These are phyloP conservation scores for Bretschneidera sinensis DNA, from an alignment of 345 rosid species.

Conservation along the genomic window DNA sequence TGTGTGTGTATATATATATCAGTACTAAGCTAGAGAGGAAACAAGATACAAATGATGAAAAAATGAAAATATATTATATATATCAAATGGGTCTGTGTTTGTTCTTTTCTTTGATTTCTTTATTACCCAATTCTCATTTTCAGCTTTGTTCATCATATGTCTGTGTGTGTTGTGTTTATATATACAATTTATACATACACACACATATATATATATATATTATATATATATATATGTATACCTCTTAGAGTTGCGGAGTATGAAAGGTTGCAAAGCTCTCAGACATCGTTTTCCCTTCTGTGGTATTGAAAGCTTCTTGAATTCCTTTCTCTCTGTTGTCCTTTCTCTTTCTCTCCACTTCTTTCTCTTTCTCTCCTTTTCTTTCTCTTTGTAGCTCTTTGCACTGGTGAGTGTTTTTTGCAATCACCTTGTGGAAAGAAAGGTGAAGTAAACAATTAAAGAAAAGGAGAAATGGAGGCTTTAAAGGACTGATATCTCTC, in stretches of 20 bases:
- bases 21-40: slow-evolving; percentile 10
- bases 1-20: background rate
- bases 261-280: slow-evolving; percentile 42
- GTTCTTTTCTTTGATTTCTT: background rate
- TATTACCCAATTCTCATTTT: slow-evolving; percentile 16
- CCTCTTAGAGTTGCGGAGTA: slow-evolving; percentile 51
- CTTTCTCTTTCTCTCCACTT: slow-evolving; percentile 36
- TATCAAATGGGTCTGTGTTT: slow-evolving; percentile 14
- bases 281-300: slow-evolving; percentile 57
- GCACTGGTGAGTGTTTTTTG: slow-evolving; percentile 11
- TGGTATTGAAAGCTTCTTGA: slow-evolving; percentile 41
- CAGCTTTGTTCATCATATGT: slow-evolving; percentile 20
- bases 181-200: too few relatives aligned
- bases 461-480: slow-evolving; percentile 23
- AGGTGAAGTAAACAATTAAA: slow-evolving; percentile 8
- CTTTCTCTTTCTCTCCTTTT: slow-evolving; percentile 37
- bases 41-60: slow-evolving; percentile 14
- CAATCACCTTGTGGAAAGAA: slow-evolving; percentile 16
- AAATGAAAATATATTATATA: slow-evolving; percentile 6
- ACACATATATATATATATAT: slow-evolving; percentile 1
- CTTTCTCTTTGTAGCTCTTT: slow-evolving; percentile 28
- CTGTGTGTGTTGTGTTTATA: background rate
- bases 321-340: slow-evolving; percentile 20
- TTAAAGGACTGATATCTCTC: slow-evolving; percentile 26
- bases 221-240: slow-evolving; percentile 12